Evolutionary conservation across 2,329 filamentous ascomycete genomes (phyloP), one percentile per base, ranked within the genome.

Genomic region (Diaporthe velutina): DNA sequence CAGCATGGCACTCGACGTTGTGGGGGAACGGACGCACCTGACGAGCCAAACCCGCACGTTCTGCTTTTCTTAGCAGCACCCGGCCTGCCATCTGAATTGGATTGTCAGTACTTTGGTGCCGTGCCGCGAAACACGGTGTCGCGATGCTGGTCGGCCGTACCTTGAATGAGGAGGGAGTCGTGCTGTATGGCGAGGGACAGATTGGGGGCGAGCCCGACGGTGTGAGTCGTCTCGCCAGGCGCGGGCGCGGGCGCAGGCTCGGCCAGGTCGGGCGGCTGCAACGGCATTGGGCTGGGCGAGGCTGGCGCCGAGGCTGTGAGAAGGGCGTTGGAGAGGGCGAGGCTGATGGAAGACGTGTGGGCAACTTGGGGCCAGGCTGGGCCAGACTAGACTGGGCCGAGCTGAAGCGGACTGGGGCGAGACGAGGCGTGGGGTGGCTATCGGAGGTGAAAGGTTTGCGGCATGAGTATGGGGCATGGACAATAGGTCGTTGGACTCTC

Each of bases 121-220:
- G 40, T 33, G 42, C 25, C 40, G 48, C 35, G 38, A 15, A 58
- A 58, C 30, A 25, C 33, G 55, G 55, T 30, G 33, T 7, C 33
- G 30, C 30, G 55, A 4, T 17, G 35, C 15, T 22, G 17, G 38
- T 45, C 28, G 60, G 17, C 60, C 38, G 74, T 81, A 85, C 84
- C 84, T 73, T 80, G 76, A 30, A 85, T 71, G 52, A 81, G 76
- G 52, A 85, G 78, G 13, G 80, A 78, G 52, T 81, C 79, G 8
- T 78, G 77, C 38, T 80, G 79, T 73, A 83, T 80, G 15, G 79
- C 82, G 74, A 85, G 75, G 55, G 80, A 80, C 76, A 79, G 81
- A 73, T 80, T 80, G 58, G 76, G 81, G 64, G 80, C 80, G 35
- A 85, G 73, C 33, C 73, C 74, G 70, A 79, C 52, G 42, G n/a